A percentile compares a stretch with the other conserved stretches of the same genome.
Evolutionary conservation across 164 flowering plant genomes (phyloP).

Genomic region (Paratinospora sagittata): DNA sequence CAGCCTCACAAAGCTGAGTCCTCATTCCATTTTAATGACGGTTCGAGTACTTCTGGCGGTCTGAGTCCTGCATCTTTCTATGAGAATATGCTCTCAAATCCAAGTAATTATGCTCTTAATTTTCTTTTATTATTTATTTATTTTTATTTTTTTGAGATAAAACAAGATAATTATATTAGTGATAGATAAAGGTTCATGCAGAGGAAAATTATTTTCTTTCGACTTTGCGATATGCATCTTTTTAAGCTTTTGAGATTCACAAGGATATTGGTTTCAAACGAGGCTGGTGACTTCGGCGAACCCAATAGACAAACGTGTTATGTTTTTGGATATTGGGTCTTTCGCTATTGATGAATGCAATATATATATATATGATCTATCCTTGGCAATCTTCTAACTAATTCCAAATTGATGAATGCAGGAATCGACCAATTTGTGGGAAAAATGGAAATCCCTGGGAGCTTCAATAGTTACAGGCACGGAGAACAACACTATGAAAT

Average conservation of each 20-base stretch:
- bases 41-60: too few relatives aligned
- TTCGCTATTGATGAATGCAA: neutral
- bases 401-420: constrained; percentile 27
- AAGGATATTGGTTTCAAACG: constrained; percentile 5
- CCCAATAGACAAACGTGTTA: neutral
- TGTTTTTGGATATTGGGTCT: too few relatives aligned
- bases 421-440: constrained; percentile 61
- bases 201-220: constrained; percentile 2
- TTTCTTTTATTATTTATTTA: too few relatives aligned
- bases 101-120: too few relatives aligned
- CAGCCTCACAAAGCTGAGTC: too few relatives aligned
- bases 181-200: too few relatives aligned
- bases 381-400: neutral
- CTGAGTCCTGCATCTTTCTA: too few relatives aligned
- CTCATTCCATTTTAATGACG: too few relatives aligned
- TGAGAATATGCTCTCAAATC: too few relatives aligned
- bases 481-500: constrained; percentile 58
- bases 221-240: neutral
- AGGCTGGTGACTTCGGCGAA: neutral
- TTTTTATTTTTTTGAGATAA: too few relatives aligned
- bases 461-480: constrained; percentile 42
- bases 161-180: too few relatives aligned
- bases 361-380: neutral
- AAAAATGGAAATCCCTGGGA: constrained; percentile 56
- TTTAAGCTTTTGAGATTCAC: neutral